Evolutionary conservation across 305 asterid genomes (phyloP).

Genomic region (Lippia alba): DNA sequence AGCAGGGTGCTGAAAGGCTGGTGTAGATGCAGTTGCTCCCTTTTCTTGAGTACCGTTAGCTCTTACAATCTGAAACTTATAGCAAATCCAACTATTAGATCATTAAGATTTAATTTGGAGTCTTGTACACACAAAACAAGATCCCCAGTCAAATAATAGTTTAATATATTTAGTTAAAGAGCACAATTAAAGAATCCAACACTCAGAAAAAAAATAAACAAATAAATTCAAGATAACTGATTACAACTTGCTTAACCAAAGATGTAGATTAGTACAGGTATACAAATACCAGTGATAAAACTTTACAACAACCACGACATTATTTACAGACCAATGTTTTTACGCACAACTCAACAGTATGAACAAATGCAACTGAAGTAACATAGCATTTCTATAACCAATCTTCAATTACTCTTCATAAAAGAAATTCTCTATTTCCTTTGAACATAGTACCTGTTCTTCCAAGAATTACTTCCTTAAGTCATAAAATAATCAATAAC

Average conservation of each 20-base stretch:
- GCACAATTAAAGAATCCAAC: conserved; percentile 11
- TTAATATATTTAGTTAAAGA: not conserved
- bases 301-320: not conserved
- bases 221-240: conserved; percentile 15
- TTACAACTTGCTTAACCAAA: not conserved
- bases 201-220: too few relatives aligned
- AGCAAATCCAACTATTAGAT: conserved; percentile 32
- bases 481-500: not conserved
- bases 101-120: conserved; percentile 4
- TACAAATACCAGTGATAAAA: not conserved
- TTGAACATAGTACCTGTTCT: not conserved
- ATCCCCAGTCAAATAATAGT: not conserved
- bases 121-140: not conserved
- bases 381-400: conserved; percentile 1
- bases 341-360: not conserved
- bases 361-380: not conserved
- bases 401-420: conserved; percentile 22
- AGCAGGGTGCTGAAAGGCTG: conserved; percentile 49
- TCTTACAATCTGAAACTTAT: conserved; percentile 54
- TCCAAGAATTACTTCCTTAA: conserved; percentile 3
- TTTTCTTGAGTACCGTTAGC: conserved; percentile 52
- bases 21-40: conserved; percentile 54
- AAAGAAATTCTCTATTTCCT: not conserved
- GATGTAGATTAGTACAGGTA: not conserved
- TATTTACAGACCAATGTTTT: conserved; percentile 3